Evolutionary conservation across 2,329 filamentous ascomycete species (phyloP).

Genomic region (Phialemoniopsis sp.): DNA sequence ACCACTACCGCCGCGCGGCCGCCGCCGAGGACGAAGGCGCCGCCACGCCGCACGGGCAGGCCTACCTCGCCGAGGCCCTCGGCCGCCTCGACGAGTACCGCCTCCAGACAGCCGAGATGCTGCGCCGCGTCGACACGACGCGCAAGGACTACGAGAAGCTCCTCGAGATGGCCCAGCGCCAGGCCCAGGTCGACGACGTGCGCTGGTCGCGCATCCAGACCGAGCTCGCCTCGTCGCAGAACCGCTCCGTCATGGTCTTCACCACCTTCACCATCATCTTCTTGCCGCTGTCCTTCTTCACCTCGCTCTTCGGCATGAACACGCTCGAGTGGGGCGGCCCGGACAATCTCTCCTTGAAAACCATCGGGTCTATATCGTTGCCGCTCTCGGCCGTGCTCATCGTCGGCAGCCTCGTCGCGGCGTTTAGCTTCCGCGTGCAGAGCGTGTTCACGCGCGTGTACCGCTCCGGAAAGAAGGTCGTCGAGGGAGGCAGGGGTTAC

Average conservation of each 20-base stretch:
- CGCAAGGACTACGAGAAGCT: conserved; percentile 62
- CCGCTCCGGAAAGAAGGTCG: conserved; percentile 10
- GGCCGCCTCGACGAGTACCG: conserved; percentile 50
- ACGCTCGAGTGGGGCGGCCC: conserved; percentile 6
- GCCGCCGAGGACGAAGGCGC: conserved; percentile 34
- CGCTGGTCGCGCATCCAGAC: conserved; percentile 59
- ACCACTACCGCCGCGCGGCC: conserved; percentile 32
- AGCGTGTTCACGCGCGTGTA: conserved; percentile 18
- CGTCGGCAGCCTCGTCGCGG: conserved; percentile 43
- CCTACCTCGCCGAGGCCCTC: conserved; percentile 49
- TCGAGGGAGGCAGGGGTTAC: conserved; percentile 1
- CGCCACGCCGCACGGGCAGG: conserved; percentile 40
- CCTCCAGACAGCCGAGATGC: conserved; percentile 51
- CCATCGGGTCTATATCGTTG: conserved; percentile 42
- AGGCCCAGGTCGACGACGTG: conserved; percentile 63
- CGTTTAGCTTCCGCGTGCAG: conserved; percentile 48
- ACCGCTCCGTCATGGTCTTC: conserved; percentile 62
- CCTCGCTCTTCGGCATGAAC: conserved; percentile 17
- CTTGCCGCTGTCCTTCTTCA: conserved; percentile 15
- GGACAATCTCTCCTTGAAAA: neutral
- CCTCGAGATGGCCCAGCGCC: conserved; percentile 63
- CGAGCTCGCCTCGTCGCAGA: conserved; percentile 58
- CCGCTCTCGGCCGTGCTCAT: conserved; percentile 47
- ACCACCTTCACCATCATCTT: conserved; percentile 62
- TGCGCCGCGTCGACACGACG: conserved; percentile 50